phyloP scores from a whole-genome alignment of 208 protist species.

The Wallacemonas rigidus region DNA sequence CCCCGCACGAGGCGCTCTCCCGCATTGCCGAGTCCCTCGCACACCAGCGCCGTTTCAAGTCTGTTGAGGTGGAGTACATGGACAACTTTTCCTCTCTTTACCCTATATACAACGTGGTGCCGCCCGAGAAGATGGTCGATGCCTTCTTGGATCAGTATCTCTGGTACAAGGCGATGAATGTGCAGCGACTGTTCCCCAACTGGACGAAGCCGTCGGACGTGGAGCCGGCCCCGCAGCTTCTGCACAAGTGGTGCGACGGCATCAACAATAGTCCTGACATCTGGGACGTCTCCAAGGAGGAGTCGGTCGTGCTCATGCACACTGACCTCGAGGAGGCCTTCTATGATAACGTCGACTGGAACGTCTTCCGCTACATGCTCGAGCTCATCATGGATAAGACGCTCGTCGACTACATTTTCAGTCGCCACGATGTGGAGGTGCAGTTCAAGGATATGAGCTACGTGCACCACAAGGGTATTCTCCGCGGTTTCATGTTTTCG shows the following conservation, averaged over 20 bases:
- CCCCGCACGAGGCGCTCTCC: conserved; percentile 98
- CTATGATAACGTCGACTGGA: conserved; percentile 99
- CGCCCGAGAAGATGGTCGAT: conserved; percentile 99
- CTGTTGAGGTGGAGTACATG: conserved; percentile 99
- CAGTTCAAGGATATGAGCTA: conserved; percentile 99
- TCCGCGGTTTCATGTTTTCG: conserved; percentile 99
- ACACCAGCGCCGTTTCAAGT: conserved; percentile 99
- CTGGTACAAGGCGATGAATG: conserved; percentile 99
- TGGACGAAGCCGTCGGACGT: conserved; percentile 99
- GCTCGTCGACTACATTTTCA: conserved; percentile 99
- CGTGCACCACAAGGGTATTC: conserved; percentile 98
- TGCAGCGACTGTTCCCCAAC: conserved; percentile 99
- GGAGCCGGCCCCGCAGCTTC: conserved; percentile 98
- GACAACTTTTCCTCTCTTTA: conserved; percentile 99
- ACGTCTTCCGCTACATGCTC: conserved; percentile 99
- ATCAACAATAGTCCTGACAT: conserved; percentile 99
- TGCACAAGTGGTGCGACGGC: conserved; percentile 99
- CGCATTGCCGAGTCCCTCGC: conserved; percentile 99
- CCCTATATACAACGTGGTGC: conserved; percentile 99
- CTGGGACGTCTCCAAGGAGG: conserved; percentile 98
- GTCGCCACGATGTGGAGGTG: conserved; percentile 99
- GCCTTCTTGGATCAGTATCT: conserved; percentile 99
- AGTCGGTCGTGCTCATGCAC: conserved; percentile 98
- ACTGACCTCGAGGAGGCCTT: conserved; percentile 97
- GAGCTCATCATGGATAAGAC: conserved; percentile 99